A percentile compares a stretch with the other conserved stretches of the same genome.
Evolutionary conservation across 2,329 filamentous ascomycete species (phyloP).

Genomic region (Fusarium temperatum): DNA sequence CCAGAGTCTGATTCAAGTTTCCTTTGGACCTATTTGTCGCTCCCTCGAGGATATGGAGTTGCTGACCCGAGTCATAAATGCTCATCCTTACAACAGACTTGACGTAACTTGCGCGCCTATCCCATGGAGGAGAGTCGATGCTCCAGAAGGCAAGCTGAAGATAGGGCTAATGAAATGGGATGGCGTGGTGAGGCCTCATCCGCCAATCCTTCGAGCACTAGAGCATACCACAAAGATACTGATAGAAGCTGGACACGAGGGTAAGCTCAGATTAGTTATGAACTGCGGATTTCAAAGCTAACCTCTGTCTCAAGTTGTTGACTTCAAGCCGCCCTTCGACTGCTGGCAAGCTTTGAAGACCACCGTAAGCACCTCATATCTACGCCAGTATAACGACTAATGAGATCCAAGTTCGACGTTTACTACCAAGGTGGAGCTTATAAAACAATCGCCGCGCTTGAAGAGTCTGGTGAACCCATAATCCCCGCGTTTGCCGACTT

Average conservation of each 20-base stretch:
- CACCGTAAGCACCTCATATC: neutral
- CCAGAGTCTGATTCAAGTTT: conserved; percentile 49
- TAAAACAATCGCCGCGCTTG: neutral
- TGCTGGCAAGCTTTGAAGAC: conserved; percentile 6
- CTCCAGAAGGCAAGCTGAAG: neutral
- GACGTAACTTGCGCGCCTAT: neutral
- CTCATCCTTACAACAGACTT: neutral
- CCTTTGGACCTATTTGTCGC: conserved; percentile 48
- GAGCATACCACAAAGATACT: neutral
- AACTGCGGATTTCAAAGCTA: neutral
- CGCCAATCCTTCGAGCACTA: conserved; percentile 10
- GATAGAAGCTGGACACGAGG: conserved; percentile 1
- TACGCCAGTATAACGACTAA: neutral
- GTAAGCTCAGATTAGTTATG: neutral
- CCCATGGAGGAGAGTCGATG: neutral
- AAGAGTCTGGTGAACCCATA: conserved; percentile 1
- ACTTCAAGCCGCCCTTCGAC: conserved; percentile 13
- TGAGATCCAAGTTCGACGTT: neutral
- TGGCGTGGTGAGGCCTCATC: conserved; percentile 11
- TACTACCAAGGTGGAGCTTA: conserved; percentile 9
- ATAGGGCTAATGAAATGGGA: conserved; percentile 16
- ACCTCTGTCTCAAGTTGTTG: neutral
- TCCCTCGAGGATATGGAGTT: conserved; percentile 10
- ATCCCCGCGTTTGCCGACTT: conserved; percentile 1
- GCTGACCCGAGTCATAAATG: neutral